Evolutionary conservation across 768 basidiomycete species (phyloP), one percentile per base, ranked within the genome.

Genomic region (Tricholoma matsutake): DNA sequence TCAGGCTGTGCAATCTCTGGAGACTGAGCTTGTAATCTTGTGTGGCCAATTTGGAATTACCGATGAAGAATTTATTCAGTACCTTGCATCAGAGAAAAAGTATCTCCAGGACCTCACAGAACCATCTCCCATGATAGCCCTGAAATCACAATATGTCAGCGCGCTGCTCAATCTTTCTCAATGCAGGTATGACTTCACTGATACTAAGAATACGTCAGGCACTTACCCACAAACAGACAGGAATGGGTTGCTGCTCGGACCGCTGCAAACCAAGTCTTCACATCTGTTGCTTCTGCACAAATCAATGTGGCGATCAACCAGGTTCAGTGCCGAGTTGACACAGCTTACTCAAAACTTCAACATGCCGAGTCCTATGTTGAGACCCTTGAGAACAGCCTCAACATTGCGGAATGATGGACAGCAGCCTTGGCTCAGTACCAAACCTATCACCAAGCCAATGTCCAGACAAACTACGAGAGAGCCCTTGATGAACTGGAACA

Each of bases 401-500:
- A 32, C 22, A 57, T 57, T 57, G 18, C 1, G 22, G 37, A 54
- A 18, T 37, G 25, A 45, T 59, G 58, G 58, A 43, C 58, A 22
- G 35, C 35, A 7, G 32, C 32, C 7, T 59, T 35, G 2, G 22
- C 58, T n/a, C 39, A 59, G 16, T 59, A 54, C 2, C 45, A 47
- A 22, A 25, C 4, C 22, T 25, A 25, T 25, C 22, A 25, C 22
- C 22, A 25, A 25, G 22, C 22, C 22, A 25, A 25, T 25, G 1
- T 47, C 45, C 45, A 47, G 22, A 47, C 22, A 25, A 59, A 41
- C 16, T 41, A 41, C 16, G 39, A 68, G 5, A 58, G 66, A 39
- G 55, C 37, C 9, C 57, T 73, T 3, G 68, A 73, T 43, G 20
- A 54, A 25, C 22, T 25, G 22, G 22, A 25, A 25, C 3, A 1